Percentiles rank a stretch among this genome's conserved stretches.
phyloP scores from a whole-genome alignment of 768 basidiomycete species.

The Trametes coccinea region DNA sequence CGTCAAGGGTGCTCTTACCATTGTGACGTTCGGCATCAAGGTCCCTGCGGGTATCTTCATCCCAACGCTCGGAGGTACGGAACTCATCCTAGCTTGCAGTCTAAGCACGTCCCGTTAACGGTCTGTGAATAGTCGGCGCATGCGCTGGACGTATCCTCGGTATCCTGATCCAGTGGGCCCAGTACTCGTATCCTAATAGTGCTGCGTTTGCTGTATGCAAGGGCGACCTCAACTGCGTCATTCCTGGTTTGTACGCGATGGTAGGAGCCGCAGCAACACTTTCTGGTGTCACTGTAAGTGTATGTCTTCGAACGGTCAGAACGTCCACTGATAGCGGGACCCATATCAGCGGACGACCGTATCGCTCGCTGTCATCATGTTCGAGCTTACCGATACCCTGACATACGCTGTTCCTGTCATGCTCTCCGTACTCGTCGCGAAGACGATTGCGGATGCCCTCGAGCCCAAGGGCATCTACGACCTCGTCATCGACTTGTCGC shows the following conservation, averaged over 20 bases:
- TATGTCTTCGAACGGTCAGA: not conserved
- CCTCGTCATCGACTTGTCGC: slow-evolving; percentile 83
- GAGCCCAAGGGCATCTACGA: slow-evolving; percentile 97
- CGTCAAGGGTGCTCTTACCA: slow-evolving; percentile 77
- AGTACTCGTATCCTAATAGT: slow-evolving; percentile 59
- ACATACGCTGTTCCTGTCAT: slow-evolving; percentile 92
- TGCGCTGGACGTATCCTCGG: slow-evolving; percentile 90
- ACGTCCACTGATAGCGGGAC: slow-evolving; percentile 4
- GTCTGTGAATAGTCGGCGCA: slow-evolving; percentile 62
- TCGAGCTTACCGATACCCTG: slow-evolving; percentile 91
- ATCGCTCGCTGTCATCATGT: slow-evolving; percentile 93
- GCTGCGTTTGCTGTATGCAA: slow-evolving; percentile 66
- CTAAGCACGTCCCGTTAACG: not conserved
- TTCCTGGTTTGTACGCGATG: slow-evolving; percentile 94
- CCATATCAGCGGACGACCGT: slow-evolving; percentile 74
- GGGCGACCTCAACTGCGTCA: slow-evolving; percentile 69
- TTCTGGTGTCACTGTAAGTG: slow-evolving; percentile 88
- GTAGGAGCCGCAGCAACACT: slow-evolving; percentile 93
- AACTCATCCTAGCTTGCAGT: not conserved
- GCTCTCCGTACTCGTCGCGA: slow-evolving; percentile 85
- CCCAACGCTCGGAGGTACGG: slow-evolving; percentile 70
- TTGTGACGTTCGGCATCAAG: slow-evolving; percentile 93
- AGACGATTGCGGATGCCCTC: slow-evolving; percentile 84
- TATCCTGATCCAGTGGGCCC: slow-evolving; percentile 74
- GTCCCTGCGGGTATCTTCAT: slow-evolving; percentile 95